Evolutionary conservation across 2,329 filamentous ascomycete species (phyloP).

Genomic region (Aspergillus neoniger): DNA sequence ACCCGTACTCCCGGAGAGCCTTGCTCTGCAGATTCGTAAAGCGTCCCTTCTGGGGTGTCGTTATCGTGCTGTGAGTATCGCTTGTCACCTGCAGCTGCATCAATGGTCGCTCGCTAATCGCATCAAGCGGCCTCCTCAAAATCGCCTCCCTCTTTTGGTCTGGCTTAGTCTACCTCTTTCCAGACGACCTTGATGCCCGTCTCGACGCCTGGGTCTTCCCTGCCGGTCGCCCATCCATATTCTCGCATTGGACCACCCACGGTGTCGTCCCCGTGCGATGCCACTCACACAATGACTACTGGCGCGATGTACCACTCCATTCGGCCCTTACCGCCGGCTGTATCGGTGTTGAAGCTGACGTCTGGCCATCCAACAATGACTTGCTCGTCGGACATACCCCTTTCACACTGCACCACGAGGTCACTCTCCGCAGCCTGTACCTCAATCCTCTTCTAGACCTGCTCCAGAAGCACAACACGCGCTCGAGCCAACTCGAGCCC

Average conservation of each 20-base stretch:
- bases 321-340: constrained; percentile 63
- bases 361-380: constrained; percentile 62
- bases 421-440: constrained; percentile 65
- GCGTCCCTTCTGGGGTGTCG: constrained; percentile 3
- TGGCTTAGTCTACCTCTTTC: constrained; percentile 5
- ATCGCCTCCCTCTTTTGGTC: constrained; percentile 3
- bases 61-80: neutral
- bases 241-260: constrained; percentile 22
- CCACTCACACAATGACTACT: constrained; percentile 73
- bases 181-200: constrained; percentile 9
- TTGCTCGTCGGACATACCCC: constrained; percentile 66
- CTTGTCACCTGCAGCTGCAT: too few species aligned
- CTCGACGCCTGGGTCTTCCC: constrained; percentile 13
- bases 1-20: neutral
- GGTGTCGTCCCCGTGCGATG: constrained; percentile 57
- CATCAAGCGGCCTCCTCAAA: constrained; percentile 5
- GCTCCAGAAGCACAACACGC: constrained; percentile 55
- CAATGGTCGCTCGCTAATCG: too few species aligned
- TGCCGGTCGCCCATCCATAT: constrained; percentile 8
- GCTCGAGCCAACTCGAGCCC: constrained; percentile 21
- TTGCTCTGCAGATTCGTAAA: neutral
- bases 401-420: constrained; percentile 55
- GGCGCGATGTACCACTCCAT: constrained; percentile 63
- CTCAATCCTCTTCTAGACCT: constrained; percentile 64
- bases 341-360: constrained; percentile 67